Conservation (phyloP, 164 flowering plant genomes). For the Magnolia officinalis region DNA sequence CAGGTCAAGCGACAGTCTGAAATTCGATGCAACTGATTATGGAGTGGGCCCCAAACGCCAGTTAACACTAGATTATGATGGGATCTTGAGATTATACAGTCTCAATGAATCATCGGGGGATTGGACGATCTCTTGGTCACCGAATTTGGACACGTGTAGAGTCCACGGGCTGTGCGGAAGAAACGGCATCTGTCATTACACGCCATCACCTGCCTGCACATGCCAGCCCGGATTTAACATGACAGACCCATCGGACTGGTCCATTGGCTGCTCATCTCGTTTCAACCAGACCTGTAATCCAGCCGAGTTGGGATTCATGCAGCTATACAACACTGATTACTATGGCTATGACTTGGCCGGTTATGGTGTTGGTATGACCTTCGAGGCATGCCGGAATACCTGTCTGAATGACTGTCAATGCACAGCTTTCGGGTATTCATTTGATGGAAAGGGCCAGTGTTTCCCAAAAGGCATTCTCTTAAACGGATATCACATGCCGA, state of each 20-base stretch:
- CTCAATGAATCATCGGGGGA: background rate
- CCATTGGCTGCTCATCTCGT: constrained; percentile 24
- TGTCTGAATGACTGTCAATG: constrained; percentile 14
- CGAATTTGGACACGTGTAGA: background rate
- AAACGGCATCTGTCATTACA: constrained; percentile 3
- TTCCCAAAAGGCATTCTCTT: constrained; percentile 10
- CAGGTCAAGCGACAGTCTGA: constrained; percentile 5
- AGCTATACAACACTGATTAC: constrained; percentile 10
- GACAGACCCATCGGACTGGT: constrained; percentile 20
- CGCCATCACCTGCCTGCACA: background rate
- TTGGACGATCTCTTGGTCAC: constrained; percentile 17
- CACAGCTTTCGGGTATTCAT: constrained; percentile 2
- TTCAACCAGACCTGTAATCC: constrained; percentile 1
- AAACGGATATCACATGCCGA: constrained; percentile 2
- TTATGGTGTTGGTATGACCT: background rate
- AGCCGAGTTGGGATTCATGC: background rate
- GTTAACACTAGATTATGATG: constrained; percentile 18
- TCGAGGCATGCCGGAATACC: constrained; percentile 5
- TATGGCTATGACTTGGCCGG: constrained; percentile 4
- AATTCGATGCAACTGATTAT: constrained; percentile 12
- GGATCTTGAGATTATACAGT: constrained; percentile 17
- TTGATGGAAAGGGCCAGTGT: constrained; percentile 1
- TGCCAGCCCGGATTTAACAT: constrained; percentile 4
- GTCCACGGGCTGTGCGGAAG: constrained; percentile 13
- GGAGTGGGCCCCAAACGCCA: constrained; percentile 11